These are phyloP conservation scores for Chaetomidium leptoderma DNA, from an alignment of 495 filamentous ascomycete genomes.

Conservation along the genomic window DNA sequence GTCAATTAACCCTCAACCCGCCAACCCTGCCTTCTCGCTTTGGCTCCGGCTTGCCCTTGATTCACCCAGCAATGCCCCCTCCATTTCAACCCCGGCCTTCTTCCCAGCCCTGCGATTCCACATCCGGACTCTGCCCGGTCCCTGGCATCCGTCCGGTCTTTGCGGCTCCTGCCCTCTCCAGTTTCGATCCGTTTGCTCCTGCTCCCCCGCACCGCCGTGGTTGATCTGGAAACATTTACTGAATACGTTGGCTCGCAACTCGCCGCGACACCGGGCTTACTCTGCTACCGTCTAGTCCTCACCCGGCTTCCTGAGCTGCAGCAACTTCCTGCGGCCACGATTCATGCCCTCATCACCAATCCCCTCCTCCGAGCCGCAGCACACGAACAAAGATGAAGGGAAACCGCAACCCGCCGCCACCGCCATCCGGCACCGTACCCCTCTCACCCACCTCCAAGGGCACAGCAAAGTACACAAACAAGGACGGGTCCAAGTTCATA, in stretches of 20 bases:
- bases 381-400: constrained; percentile 48
- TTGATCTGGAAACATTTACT: not conserved
- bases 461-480: constrained; percentile 58
- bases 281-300: constrained; percentile 8
- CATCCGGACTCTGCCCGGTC: constrained; percentile 1
- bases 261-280: constrained; percentile 12
- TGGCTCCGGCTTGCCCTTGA: constrained; percentile 7
- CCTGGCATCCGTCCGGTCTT: not conserved
- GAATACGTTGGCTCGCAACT: not conserved
- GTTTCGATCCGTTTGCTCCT: not conserved
- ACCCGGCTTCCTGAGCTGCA: constrained; percentile 5
- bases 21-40: constrained; percentile 11
- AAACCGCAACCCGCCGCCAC: constrained; percentile 44
- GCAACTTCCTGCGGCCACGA: constrained; percentile 9
- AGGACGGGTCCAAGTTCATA: constrained; percentile 65
- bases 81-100: not conserved
- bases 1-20: constrained; percentile 16
- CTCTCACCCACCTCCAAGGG: constrained; percentile 41
- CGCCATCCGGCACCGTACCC: constrained; percentile 32
- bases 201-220: not conserved
- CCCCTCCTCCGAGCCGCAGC: constrained; percentile 24
- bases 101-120: not conserved
- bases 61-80: constrained; percentile 10
- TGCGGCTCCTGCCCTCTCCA: not conserved
- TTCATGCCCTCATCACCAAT: constrained; percentile 32